Percentiles rank a stretch among this genome's conserved stretches.
Evolutionary conservation across 177 flowering plant species (phyloP).

Genomic region (Viscum album): DNA sequence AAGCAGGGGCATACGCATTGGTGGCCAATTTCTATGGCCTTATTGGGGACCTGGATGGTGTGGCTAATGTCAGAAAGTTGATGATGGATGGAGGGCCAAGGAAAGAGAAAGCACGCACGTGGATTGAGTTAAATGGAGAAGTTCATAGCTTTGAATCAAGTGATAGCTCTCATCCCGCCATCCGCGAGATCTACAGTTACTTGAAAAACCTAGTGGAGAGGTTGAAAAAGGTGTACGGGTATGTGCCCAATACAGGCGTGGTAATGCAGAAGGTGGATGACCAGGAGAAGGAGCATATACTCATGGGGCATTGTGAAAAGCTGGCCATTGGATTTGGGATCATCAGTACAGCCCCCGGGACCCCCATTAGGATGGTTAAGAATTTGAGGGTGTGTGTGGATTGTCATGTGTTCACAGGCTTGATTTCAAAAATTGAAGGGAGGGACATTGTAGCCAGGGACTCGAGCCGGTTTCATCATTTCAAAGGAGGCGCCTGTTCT

Average conservation of each 20-base stretch:
- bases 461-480: slow-evolving; percentile 28
- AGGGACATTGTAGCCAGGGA: slow-evolving; percentile 35
- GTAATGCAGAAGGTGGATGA: slow-evolving; percentile 31
- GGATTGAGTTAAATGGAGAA: slow-evolving; percentile 27
- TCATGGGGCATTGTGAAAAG: slow-evolving; percentile 30
- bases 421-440: slow-evolving; percentile 23
- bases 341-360: slow-evolving; percentile 20
- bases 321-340: slow-evolving; percentile 31
- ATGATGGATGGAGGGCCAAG: slow-evolving; percentile 31
- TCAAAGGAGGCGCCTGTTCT: slow-evolving; percentile 29
- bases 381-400: slow-evolving; percentile 31
- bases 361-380: slow-evolving; percentile 24
- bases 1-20: slow-evolving; percentile 35
- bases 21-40: slow-evolving; percentile 32
- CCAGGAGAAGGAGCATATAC: slow-evolving; percentile 25
- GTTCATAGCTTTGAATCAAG: slow-evolving; percentile 38
- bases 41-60: slow-evolving; percentile 28
- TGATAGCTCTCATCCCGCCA: slow-evolving; percentile 29
- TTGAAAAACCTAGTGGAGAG: slow-evolving; percentile 17
- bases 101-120: slow-evolving; percentile 29
- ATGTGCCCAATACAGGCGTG: slow-evolving; percentile 26
- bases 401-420: slow-evolving; percentile 21
- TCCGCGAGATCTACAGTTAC: slow-evolving; percentile 18
- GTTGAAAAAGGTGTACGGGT: slow-evolving; percentile 22
- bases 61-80: slow-evolving; percentile 31